Conservation (phyloP, 2,329 filamentous ascomycete genomes). For the Sporothrix curviconia region DNA sequence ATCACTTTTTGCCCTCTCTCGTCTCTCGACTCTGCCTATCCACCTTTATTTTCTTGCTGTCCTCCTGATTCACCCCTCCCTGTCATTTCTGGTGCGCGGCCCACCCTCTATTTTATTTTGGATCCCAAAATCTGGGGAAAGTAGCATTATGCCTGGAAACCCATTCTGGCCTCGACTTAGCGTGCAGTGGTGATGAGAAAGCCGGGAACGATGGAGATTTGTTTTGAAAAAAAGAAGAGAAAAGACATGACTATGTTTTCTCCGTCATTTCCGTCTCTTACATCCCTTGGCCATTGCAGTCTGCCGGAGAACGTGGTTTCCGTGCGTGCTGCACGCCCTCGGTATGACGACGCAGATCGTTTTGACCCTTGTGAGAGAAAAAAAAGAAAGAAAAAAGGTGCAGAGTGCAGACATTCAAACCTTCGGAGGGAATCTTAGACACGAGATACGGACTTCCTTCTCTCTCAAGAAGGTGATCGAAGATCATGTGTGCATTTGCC, state of each 20-base stretch:
- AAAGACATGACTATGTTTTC: neutral
- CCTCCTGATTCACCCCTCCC: neutral
- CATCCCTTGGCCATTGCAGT: too few relatives aligned
- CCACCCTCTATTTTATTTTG: neutral
- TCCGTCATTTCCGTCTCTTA: neutral
- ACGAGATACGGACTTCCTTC: too few relatives aligned
- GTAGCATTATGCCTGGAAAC: constrained; percentile 3
- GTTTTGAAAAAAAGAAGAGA: neutral
- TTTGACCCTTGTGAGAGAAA: too few relatives aligned
- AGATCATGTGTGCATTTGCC: too few relatives aligned
- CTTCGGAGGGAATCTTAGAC: too few relatives aligned
- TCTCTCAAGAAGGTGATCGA: too few relatives aligned
- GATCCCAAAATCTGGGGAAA: constrained; percentile 12
- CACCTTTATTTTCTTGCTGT: neutral
- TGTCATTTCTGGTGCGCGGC: neutral
- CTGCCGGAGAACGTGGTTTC: too few relatives aligned
- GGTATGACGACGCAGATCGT: too few relatives aligned
- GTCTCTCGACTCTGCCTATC: neutral
- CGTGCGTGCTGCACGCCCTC: too few relatives aligned
- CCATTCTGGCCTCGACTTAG: neutral
- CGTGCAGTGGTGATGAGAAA: neutral
- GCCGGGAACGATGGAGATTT: neutral
- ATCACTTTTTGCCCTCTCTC: neutral
- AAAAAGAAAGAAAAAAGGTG: too few relatives aligned
- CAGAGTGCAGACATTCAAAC: too few relatives aligned